Evolutionary conservation across 805 yeast species (phyloP), one percentile per base, ranked within the genome.

Genomic region (Teunomyces panamensis): DNA sequence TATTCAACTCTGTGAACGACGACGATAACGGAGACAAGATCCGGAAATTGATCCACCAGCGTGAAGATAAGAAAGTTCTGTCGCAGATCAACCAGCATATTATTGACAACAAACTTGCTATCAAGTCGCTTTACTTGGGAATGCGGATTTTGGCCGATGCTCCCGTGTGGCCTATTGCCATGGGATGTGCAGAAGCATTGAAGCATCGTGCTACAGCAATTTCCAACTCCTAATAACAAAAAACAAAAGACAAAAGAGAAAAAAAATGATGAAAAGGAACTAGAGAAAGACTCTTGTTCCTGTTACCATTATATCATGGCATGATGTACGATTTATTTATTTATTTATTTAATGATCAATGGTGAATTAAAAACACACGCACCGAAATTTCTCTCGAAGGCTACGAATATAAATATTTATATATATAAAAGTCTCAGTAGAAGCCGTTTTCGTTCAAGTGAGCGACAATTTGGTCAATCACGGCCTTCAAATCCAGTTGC

Each of bases 361-460:
- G 34, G 34, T 20, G 24, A 20, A 20, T 20, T 20, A 20, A 4
- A 32, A 32, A 14, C 8, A 30, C 34, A 8, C 34, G 3, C 14
- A 32, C 34, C 34, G 9, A 30, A 30, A 5, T 11, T 20, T 20
- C 5, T 20, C 24, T 20, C 24, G 3, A 20, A 20, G 24, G 24
- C 6, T 5, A 20, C 24, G 24, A 20, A 5, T 20, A 20, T 20
- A 20, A 20, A 20, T 20, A 20, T 20, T 5, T 20, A 20, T 20
- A 20, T 10, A 26, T 17, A 17, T 27, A 16, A 16, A 28, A n/a
- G 26, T 16, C n/a, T 50, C 69, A 71, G 69, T 87, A 88, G 71
- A 86, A 91, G 13, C 95, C 96, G 69, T 90, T 88, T 59, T 84
- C 82, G 68, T 87, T 89, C 57, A 91, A 78, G 63, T 83, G 77